Conservation (phyloP, 2,329 filamentous ascomycete genomes). For the Talaromyces sp. region DNA sequence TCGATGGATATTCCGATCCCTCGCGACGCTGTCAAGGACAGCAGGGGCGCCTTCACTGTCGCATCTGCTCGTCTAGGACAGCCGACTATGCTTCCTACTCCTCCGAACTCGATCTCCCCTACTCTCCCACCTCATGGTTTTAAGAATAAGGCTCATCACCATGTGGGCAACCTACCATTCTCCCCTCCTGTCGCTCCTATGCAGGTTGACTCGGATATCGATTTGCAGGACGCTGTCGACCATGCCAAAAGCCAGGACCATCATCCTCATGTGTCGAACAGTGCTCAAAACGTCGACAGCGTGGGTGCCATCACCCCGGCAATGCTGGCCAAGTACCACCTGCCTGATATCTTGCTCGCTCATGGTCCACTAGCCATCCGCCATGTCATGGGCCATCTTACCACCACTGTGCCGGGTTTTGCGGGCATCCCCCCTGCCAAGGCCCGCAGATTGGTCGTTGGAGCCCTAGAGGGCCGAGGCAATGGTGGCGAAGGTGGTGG, state of each 20-base stretch:
- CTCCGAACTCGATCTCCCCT: conserved; percentile 92
- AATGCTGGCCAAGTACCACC: conserved; percentile 83
- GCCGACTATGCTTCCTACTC: conserved; percentile 66
- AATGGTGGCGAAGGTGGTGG: conserved; percentile 53
- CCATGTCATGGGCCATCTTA: conserved; percentile 91
- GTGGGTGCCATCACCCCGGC: conserved; percentile 77
- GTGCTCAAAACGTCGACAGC: conserved; percentile 60
- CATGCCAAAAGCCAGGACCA: conserved; percentile 44
- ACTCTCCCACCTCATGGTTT: conserved; percentile 77
- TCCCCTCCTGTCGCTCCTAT: conserved; percentile 46
- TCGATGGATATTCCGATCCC: conserved; percentile 50
- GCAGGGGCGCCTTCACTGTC: conserved; percentile 36
- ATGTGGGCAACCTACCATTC: conserved; percentile 31
- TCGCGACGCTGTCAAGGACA: conserved; percentile 32
- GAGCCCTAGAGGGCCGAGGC: conserved; percentile 78
- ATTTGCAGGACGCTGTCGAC: conserved; percentile 68
- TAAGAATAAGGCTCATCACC: conserved; percentile 54
- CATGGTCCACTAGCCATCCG: conserved; percentile 91
- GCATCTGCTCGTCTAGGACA: conserved; percentile 33
- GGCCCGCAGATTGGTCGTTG: conserved; percentile 86
- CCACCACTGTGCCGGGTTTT: conserved; percentile 88
- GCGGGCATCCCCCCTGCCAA: conserved; percentile 84
- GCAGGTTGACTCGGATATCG: conserved; percentile 78
- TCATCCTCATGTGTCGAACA: conserved; percentile 36
- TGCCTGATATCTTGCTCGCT: conserved; percentile 83